Conservation (phyloP, 805 yeast species). For the Ogataea angusta region DNA sequence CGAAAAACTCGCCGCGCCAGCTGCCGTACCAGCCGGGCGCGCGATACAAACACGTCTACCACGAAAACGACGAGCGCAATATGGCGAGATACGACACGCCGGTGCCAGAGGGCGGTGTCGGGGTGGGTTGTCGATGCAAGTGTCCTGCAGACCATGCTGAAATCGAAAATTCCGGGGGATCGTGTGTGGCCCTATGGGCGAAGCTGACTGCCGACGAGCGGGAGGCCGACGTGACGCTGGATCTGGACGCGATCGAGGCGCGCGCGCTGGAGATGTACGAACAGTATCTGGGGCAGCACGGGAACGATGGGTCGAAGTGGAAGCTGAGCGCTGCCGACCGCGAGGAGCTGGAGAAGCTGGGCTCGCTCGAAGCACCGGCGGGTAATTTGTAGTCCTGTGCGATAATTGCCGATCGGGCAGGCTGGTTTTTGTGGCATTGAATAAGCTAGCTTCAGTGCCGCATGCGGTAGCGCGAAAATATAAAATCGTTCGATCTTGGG, state of each 20-base stretch:
- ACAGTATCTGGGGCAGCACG: slow-evolving; percentile 19
- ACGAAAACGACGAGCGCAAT: slow-evolving; percentile 34
- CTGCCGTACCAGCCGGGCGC: slow-evolving; percentile 38
- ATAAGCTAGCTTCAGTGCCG: too few species aligned
- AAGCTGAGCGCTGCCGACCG: slow-evolving; percentile 20
- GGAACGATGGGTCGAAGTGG: slow-evolving; percentile 28
- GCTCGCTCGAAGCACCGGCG: neutral
- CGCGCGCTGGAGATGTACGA: slow-evolving; percentile 23
- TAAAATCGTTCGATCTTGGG: too few species aligned
- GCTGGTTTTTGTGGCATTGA: too few species aligned
- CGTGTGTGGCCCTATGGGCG: slow-evolving; percentile 54
- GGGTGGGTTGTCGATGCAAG: slow-evolving; percentile 84
- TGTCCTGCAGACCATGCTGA: slow-evolving; percentile 60
- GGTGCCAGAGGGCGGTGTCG: slow-evolving; percentile 8
- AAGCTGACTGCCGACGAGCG: slow-evolving; percentile 28
- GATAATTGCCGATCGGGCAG: neutral
- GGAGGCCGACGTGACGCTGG: slow-evolving; percentile 6
- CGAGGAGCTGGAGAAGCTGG: slow-evolving; percentile 9
- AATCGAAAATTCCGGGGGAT: slow-evolving; percentile 51
- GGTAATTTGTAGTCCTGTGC: neutral
- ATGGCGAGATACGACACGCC: slow-evolving; percentile 34
- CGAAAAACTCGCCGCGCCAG: slow-evolving; percentile 59
- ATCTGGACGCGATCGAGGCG: slow-evolving; percentile 31
- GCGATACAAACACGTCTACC: slow-evolving; percentile 34
- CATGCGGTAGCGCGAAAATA: too few species aligned